These are phyloP conservation scores for Gossypium rotundifolium DNA, from an alignment of 345 rosid genomes.

Conservation along the genomic window DNA sequence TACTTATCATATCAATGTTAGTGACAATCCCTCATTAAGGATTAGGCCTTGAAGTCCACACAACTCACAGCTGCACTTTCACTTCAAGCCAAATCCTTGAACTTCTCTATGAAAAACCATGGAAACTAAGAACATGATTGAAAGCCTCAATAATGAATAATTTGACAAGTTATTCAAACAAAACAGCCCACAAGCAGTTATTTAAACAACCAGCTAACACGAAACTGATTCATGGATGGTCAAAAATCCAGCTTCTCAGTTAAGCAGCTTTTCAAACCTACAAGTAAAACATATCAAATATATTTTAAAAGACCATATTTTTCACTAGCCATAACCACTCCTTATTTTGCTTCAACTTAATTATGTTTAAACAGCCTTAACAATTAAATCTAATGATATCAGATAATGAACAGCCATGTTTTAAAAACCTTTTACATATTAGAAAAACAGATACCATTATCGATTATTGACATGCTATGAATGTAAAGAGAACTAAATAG, in stretches of 20 bases:
- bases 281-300: not conserved
- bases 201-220: not conserved
- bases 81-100: not conserved
- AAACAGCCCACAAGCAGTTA: not conserved
- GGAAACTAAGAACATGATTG: not conserved
- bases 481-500: not conserved
- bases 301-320: slow-evolving; percentile 6
- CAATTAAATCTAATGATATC: not conserved
- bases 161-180: not conserved
- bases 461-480: not conserved
- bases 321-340: not conserved
- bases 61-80: not conserved
- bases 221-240: not conserved
- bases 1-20: not conserved
- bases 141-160: not conserved
- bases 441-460: not conserved
- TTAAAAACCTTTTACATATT: not conserved
- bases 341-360: slow-evolving; percentile 29
- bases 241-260: not conserved
- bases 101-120: not conserved
- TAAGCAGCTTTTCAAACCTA: not conserved
- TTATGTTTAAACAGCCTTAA: not conserved
- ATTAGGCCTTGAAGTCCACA: not conserved
- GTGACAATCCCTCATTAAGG: not conserved
- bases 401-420: not conserved